A percentile compares a stretch with the other conserved stretches of the same genome.
These are phyloP conservation scores for Colletotrichum eleusines DNA, from an alignment of 2,329 filamentous ascomycete species.

Conservation along the genomic window DNA sequence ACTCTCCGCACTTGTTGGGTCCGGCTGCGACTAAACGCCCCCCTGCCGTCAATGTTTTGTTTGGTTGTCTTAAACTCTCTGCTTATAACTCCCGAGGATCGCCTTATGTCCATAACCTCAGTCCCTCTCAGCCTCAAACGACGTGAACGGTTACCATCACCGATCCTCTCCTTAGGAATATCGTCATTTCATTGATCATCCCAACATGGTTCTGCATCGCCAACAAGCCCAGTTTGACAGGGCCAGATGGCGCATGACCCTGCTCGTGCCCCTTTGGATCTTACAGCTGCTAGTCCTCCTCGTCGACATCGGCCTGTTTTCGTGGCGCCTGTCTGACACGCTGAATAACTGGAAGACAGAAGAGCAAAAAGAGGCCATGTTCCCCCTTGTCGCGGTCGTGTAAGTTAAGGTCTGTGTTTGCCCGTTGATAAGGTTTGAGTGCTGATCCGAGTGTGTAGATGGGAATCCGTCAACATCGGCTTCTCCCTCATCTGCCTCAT, in stretches of 20 bases:
- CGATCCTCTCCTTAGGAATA: conserved; percentile 18
- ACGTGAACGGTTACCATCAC: conserved; percentile 15
- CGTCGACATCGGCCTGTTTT: conserved; percentile 63
- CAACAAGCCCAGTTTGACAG: conserved; percentile 66
- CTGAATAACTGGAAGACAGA: conserved; percentile 57
- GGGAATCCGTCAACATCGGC: conserved; percentile 65
- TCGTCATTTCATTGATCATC: background rate
- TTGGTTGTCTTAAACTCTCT: conserved; percentile 22
- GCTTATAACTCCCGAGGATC: conserved; percentile 30
- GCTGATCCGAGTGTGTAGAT: conserved; percentile 52
- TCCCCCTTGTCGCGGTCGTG: conserved; percentile 63
- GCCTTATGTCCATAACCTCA: conserved; percentile 20
- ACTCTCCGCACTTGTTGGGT: conserved; percentile 34
- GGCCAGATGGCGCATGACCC: conserved; percentile 61
- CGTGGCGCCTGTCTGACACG: conserved; percentile 64
- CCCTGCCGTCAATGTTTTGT: conserved; percentile 24
- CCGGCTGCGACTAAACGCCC: conserved; percentile 22
- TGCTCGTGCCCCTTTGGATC: conserved; percentile 65
- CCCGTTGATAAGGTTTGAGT: background rate
- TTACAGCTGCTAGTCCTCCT: conserved; percentile 61
- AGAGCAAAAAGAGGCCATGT: conserved; percentile 51
- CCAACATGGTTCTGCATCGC: conserved; percentile 58
- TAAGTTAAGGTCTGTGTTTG: conserved; percentile 51
- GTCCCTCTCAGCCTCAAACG: conserved; percentile 27
- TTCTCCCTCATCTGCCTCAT: conserved; percentile 61